phyloP scores from a whole-genome alignment of 257 asterid genomes.

The Penstemon newberryi region DNA sequence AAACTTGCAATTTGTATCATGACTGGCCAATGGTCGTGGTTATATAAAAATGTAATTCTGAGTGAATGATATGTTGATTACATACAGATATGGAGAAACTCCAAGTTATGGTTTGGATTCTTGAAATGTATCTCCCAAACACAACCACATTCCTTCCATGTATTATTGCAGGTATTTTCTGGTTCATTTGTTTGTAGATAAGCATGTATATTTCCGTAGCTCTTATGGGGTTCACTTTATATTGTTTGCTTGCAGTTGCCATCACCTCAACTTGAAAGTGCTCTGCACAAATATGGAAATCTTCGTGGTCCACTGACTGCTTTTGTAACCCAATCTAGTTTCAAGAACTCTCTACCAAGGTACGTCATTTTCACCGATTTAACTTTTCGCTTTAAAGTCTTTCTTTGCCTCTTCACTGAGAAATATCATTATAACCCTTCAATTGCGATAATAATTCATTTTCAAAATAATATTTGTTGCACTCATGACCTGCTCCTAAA shows the following conservation, averaged over 20 bases:
- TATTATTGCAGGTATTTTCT: slow-evolving; percentile 69
- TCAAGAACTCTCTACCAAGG: slow-evolving; percentile 71
- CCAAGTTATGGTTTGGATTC: slow-evolving; percentile 92
- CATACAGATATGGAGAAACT: slow-evolving; percentile 91
- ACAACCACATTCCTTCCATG: slow-evolving; percentile 90
- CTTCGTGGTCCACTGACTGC: slow-evolving; percentile 78
- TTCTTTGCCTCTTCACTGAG: not conserved
- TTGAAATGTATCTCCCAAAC: slow-evolving; percentile 93
- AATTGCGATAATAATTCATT: not conserved
- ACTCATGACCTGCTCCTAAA: no score
- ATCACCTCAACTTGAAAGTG: slow-evolving; percentile 86
- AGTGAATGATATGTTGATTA: slow-evolving; percentile 26
- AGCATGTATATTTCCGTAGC: slow-evolving; percentile 5
- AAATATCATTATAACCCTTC: not conserved
- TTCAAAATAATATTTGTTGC: not conserved
- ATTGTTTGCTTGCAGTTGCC: slow-evolving; percentile 76
- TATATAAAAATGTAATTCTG: not conserved
- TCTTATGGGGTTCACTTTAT: slow-evolving; percentile 17
- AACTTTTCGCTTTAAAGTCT: no score
- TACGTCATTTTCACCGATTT: slow-evolving; percentile 29
- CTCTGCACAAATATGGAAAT: slow-evolving; percentile 74
- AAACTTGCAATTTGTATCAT: slow-evolving; percentile 8
- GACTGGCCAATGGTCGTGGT: slow-evolving; percentile 13
- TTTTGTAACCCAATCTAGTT: slow-evolving; percentile 60
- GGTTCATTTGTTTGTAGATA: slow-evolving; percentile 11